These are phyloP conservation scores for Gypsophila paniculata DNA, from an alignment of 179 eudicot species.

Conservation along the genomic window DNA sequence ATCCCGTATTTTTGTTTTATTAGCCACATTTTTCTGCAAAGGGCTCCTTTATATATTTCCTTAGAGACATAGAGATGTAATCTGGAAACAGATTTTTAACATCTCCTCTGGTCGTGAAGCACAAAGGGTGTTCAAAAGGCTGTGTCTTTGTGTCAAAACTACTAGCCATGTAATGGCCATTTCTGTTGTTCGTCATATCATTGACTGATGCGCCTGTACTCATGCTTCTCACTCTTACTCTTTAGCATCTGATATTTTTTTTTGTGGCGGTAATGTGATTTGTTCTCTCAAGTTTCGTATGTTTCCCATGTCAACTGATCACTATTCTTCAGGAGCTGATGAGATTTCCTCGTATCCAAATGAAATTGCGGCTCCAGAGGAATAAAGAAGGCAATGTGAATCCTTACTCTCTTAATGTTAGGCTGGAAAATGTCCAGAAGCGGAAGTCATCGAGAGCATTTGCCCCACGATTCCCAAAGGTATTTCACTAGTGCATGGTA, in stretches of 20 bases:
- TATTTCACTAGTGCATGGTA: constrained; percentile 15
- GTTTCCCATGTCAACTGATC: constrained; percentile 5
- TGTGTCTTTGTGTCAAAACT: neutral
- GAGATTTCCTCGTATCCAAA: constrained; percentile 67
- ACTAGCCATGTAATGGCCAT: neutral
- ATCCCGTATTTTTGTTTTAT: neutral
- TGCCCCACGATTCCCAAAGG: constrained; percentile 89
- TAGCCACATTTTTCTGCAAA: neutral
- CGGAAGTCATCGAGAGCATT: constrained; percentile 67
- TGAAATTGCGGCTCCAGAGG: constrained; percentile 52
- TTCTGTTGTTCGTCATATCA: neutral
- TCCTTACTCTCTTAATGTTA: constrained; percentile 43
- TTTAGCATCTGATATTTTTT: neutral
- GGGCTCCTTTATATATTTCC: neutral
- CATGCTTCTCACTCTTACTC: neutral
- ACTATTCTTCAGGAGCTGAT: constrained; percentile 58
- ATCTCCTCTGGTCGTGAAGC: constrained; percentile 1
- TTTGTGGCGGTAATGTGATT: neutral
- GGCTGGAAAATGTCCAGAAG: constrained; percentile 52
- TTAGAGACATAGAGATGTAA: neutral
- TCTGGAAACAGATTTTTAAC: neutral
- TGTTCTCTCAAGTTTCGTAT: neutral
- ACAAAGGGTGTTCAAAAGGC: neutral
- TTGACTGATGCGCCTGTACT: neutral
- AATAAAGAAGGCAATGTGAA: constrained; percentile 31